These are phyloP conservation scores for Malus orientalis DNA, from an alignment of 306 rosid genomes.

Conservation along the genomic window DNA sequence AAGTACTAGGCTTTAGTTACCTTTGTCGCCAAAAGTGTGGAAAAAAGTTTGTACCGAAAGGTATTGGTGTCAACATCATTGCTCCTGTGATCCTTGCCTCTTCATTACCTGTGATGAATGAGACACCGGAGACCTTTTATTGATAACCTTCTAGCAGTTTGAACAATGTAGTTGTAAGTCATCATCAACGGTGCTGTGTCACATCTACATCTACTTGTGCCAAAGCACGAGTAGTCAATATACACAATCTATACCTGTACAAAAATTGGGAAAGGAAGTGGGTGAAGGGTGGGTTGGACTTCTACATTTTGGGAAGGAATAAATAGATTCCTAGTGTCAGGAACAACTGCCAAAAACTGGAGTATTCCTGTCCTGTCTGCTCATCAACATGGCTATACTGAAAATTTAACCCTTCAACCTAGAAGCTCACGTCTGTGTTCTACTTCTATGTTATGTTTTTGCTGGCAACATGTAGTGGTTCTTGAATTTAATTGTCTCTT, in stretches of 20 bases:
- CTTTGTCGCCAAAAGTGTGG: neutral
- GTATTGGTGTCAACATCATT: conserved; percentile 18
- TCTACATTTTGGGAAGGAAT: neutral
- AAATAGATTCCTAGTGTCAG: neutral
- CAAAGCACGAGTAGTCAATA: neutral
- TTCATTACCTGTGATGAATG: conserved; percentile 8
- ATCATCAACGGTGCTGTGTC: conserved; percentile 7
- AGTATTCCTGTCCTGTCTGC: neutral
- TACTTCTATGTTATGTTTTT: neutral
- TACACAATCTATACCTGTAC: neutral
- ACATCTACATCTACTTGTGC: neutral
- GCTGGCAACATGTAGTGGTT: neutral
- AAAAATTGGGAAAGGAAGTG: neutral
- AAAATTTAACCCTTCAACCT: neutral
- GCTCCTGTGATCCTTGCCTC: conserved; percentile 27
- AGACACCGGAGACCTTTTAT: conserved; percentile 15
- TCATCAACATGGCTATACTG: neutral
- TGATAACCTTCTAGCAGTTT: conserved; percentile 6
- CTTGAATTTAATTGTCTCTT: conserved; percentile 17
- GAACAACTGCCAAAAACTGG: neutral
- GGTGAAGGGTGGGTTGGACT: neutral
- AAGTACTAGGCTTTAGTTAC: conserved; percentile 5
- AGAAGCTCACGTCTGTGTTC: neutral
- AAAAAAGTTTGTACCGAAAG: conserved; percentile 6
- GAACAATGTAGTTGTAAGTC: conserved; percentile 23